Base-by-base conservation (phyloP, 2,329 filamentous ascomycete species). In the Xylariaceae sp. region DNA sequence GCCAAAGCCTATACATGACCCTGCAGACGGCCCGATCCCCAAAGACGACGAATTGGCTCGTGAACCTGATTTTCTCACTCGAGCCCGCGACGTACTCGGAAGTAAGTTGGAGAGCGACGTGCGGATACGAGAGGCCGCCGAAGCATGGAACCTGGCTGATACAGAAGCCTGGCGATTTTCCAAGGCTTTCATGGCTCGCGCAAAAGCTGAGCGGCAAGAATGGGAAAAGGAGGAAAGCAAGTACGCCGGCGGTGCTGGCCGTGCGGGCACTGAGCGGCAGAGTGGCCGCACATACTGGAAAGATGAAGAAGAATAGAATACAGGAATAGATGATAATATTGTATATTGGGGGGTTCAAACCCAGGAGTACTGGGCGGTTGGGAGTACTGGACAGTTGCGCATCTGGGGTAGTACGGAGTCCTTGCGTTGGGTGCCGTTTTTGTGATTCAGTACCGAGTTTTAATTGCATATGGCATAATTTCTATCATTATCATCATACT, bases 151-250 rank as follows among this genome's bases (percentile, higher is more conserved):
- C 66, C 67, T 90, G 59, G 86, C 83, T 0, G 88, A 92, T 63
- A 85, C 84, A 1, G 88, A 92, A 70, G 83, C 84, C 1, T 92
- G 88, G 88, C 82, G 81, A 63, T 92, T 92, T 65, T 79, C 84
- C 5, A 74, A 84, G 36, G 87, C 88, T 0, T 89, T 80, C 59
- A 72, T 84, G 47, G 86, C 86, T 16, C 73, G 87, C 36, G 74
- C 79, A 40, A 72, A 76, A 22, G 74, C 86, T 43, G 87, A 90
- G 74, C 74, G 86, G 53, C 68, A 75, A 61, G 75, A 80, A 63
- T 92, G 87, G 86, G 85, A 89, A 67, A 80, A 85, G 57, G 80
- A 87, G 56, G 86, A 89, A 72, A 77, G 77, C 58, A 79, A 76
- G 61, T 89, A 81, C 66, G 80, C 78, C 1, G 82, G 81, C 8